Conservation (phyloP, 2,329 filamentous ascomycete species). For the Mariannaea sp. region DNA sequence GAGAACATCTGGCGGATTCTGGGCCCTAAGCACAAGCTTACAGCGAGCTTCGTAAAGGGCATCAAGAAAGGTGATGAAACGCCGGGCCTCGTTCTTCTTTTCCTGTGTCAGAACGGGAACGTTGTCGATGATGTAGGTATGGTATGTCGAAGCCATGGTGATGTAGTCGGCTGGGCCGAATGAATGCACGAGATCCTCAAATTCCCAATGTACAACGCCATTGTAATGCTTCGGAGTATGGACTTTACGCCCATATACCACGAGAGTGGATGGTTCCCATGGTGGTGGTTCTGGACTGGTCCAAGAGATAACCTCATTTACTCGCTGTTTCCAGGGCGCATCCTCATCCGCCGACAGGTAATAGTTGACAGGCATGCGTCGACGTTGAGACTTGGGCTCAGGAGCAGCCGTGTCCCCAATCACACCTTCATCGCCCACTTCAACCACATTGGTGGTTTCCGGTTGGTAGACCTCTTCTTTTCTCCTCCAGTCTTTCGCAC, state of each 20-base stretch:
- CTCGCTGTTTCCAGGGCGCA: constrained; percentile 35
- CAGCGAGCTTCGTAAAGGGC: constrained; percentile 82
- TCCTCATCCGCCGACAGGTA: constrained; percentile 37
- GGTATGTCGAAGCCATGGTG: constrained; percentile 77
- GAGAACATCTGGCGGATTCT: constrained; percentile 70
- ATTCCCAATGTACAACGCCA: constrained; percentile 68
- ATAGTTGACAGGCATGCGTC: constrained; percentile 41
- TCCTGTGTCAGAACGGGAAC: constrained; percentile 69
- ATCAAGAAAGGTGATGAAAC: constrained; percentile 81
- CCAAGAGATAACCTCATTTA: constrained; percentile 35
- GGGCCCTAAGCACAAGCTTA: constrained; percentile 72
- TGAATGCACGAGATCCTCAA: constrained; percentile 67
- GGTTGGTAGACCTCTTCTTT: constrained; percentile 48
- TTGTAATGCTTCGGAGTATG: constrained; percentile 61
- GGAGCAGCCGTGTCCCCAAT: constrained; percentile 2
- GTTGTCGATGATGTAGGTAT: constrained; percentile 75
- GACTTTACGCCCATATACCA: constrained; percentile 68
- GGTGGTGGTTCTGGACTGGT: constrained; percentile 27
- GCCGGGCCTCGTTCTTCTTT: constrained; percentile 79
- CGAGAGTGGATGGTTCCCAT: constrained; percentile 51
- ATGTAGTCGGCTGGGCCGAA: constrained; percentile 85
- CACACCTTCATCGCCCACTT: neutral
- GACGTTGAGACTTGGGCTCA: constrained; percentile 24
- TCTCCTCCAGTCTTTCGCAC: constrained; percentile 71
- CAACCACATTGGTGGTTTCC: neutral